Percentiles rank a stretch among this genome's conserved stretches.
Evolutionary conservation across 2,329 filamentous ascomycete species (phyloP).

Genomic region (Xylaria sp.): DNA sequence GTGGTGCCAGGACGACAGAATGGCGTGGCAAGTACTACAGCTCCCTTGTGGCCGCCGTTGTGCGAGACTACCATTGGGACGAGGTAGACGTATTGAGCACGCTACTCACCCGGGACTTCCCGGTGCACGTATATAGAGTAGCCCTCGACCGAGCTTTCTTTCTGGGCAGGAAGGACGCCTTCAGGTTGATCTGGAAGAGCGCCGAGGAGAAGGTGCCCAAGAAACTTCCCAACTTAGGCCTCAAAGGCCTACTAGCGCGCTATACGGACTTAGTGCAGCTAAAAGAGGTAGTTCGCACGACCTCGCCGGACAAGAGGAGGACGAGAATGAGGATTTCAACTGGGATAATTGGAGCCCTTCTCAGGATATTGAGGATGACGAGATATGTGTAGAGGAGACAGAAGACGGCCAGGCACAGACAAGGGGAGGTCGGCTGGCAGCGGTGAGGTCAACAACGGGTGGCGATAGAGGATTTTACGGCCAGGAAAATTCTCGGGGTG

Average conservation of each 20-base stretch:
- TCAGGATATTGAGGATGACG: constrained; percentile 7
- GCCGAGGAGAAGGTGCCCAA: background rate
- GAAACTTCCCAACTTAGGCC: background rate
- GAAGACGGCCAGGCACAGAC: background rate
- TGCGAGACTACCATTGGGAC: constrained; percentile 11
- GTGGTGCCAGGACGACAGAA: background rate
- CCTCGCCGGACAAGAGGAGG: background rate
- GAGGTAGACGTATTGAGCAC: background rate
- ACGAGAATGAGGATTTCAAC: constrained; percentile 9
- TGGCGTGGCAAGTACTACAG: constrained; percentile 7
- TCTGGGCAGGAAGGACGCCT: constrained; percentile 5
- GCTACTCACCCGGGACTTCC: background rate
- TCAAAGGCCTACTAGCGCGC: background rate
- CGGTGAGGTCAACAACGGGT: background rate
- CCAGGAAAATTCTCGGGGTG: background rate
- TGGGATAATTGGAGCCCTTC: too few relatives aligned
- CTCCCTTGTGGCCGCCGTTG: constrained; percentile 13
- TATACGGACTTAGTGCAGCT: background rate
- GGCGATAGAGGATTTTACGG: background rate
- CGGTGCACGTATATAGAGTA: background rate
- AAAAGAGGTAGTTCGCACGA: background rate
- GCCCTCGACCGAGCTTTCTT: background rate
- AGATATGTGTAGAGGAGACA: background rate
- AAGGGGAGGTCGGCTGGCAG: background rate
- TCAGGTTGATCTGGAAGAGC: constrained; percentile 8